A percentile compares a stretch with the other conserved stretches of the same genome.
These are phyloP conservation scores for Lantana camara DNA, from an alignment of 257 asterid species.

Conservation along the genomic window DNA sequence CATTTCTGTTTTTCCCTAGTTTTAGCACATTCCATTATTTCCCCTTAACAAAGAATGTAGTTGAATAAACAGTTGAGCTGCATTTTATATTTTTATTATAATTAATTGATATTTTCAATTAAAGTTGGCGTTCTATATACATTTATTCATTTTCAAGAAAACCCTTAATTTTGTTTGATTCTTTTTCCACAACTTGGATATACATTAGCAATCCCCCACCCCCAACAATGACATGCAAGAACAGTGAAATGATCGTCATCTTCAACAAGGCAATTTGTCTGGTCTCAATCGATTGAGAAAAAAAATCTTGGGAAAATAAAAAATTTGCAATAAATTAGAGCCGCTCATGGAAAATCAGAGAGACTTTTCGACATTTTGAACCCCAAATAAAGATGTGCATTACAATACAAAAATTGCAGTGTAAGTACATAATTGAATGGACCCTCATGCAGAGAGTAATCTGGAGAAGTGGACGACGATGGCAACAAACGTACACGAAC, in stretches of 20 bases:
- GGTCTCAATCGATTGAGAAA: conserved; percentile 18
- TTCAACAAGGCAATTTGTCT: conserved; percentile 21
- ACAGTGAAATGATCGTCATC: conserved; percentile 32
- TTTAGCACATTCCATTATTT: too few relatives aligned
- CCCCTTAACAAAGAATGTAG: too few relatives aligned
- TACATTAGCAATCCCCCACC: not conserved
- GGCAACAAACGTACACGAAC: not conserved
- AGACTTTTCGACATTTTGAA: not conserved
- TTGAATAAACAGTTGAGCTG: too few relatives aligned
- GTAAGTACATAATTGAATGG: conserved; percentile 28
- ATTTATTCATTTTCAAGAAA: not conserved
- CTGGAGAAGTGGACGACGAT: conserved; percentile 38
- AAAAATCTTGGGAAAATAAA: not conserved
- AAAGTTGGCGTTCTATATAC: not conserved
- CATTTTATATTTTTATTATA: too few relatives aligned
- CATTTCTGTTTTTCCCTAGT: too few relatives aligned
- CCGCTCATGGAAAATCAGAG: conserved; percentile 20
- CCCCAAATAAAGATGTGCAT: conserved; percentile 16
- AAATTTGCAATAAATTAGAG: conserved; percentile 5
- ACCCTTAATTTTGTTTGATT: conserved; percentile 9
- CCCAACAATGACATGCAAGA: conserved; percentile 1
- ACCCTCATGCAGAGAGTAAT: conserved; percentile 19
- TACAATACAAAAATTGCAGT: conserved; percentile 2
- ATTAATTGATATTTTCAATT: too few relatives aligned
- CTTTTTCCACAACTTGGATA: conserved; percentile 14